These are phyloP conservation scores for Tinospora cordifolia DNA, from an alignment of 164 flowering plant genomes.

Conservation along the genomic window DNA sequence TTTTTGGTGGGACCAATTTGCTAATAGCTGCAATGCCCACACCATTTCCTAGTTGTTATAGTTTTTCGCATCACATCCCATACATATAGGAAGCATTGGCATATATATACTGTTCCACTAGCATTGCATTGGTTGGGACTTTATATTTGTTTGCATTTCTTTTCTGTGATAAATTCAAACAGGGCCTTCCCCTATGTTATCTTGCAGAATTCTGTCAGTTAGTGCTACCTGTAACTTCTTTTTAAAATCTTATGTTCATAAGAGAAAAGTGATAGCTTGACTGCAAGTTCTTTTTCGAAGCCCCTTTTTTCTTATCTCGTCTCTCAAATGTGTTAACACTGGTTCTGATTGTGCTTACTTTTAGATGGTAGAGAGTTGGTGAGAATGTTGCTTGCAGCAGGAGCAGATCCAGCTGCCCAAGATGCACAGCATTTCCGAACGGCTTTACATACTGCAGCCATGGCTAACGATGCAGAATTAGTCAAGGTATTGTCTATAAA, in stretches of 20 bases:
- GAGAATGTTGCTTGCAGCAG: conserved; percentile 74
- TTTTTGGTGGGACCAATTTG: neutral
- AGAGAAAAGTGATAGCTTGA: neutral
- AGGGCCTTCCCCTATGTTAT: too few relatives aligned
- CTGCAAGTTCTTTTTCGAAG: neutral
- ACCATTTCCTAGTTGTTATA: neutral
- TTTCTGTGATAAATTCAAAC: too few relatives aligned
- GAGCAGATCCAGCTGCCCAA: conserved; percentile 85
- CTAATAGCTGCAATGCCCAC: neutral
- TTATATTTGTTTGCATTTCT: too few relatives aligned
- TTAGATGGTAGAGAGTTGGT: conserved; percentile 89
- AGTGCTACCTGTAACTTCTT: too few relatives aligned
- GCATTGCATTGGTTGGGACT: too few relatives aligned
- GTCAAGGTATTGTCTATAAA: conserved; percentile 52
- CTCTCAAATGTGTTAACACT: conserved; percentile 1
- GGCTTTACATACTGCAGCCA: conserved; percentile 86
- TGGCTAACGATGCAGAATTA: conserved; percentile 87
- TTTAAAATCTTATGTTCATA: neutral
- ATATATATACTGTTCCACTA: too few relatives aligned
- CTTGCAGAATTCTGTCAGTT: too few relatives aligned
- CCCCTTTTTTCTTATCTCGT: neutral
- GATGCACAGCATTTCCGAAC: conserved; percentile 78
- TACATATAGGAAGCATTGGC: too few relatives aligned
- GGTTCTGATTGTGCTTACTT: conserved; percentile 5
- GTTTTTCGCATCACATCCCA: neutral